phyloP scores from a whole-genome alignment of 169 alveolate species.

The Eimeria sp. region DNA sequence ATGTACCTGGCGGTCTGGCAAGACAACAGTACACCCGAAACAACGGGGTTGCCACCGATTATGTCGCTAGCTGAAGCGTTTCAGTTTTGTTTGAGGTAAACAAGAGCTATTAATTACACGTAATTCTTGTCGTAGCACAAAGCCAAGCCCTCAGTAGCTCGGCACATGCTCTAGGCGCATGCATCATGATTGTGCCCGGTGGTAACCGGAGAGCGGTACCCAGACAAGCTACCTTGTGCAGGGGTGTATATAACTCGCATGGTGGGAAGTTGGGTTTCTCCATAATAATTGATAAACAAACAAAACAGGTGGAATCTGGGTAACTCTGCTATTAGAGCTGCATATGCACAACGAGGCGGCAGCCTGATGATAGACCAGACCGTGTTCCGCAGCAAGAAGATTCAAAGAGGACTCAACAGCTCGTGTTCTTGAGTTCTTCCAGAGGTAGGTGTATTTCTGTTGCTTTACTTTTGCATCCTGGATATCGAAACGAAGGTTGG shows the following conservation, averaged over 20 bases:
- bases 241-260: not conserved
- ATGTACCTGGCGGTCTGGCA: not conserved
- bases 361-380: slow-evolving; percentile 76
- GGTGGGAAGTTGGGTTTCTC: not conserved
- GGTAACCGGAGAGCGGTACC: slow-evolving; percentile 24
- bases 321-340: slow-evolving; percentile 33
- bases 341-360: slow-evolving; percentile 49
- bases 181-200: slow-evolving; percentile 13
- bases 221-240: not conserved
- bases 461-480: not conserved
- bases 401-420: not conserved
- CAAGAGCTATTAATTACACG: not conserved
- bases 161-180: slow-evolving; percentile 3
- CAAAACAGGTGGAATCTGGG: not conserved
- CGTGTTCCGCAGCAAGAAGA: slow-evolving; percentile 10
- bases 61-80: not conserved
- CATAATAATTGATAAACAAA: not conserved
- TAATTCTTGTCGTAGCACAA: not conserved
- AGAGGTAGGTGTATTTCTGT: not conserved
- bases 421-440: slow-evolving; percentile 19
- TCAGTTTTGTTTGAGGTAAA: not conserved
- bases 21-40: not conserved
- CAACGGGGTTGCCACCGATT: not conserved
- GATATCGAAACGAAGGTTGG: not conserved
- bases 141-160: not conserved